Base-by-base conservation (phyloP, 768 basidiomycete genomes). In the Lactifluus volemus region DNA sequence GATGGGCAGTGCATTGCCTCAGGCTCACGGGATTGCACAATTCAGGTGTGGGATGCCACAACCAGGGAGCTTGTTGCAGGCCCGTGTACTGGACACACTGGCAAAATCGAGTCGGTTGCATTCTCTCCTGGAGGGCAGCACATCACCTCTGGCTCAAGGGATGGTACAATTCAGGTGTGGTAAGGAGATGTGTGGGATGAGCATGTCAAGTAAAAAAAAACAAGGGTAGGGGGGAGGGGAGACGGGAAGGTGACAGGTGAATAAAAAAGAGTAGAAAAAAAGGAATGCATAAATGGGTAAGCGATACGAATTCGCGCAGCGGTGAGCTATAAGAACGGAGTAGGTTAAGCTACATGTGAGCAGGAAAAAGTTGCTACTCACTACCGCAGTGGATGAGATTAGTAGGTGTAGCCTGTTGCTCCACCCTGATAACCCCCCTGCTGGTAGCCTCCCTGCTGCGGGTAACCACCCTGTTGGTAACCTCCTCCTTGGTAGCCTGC, bases 101-200 rank as follows among this genome's bases (percentile, higher is more conserved):
- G n/a, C n/a, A n/a, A n/a, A n/a, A n/a, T n/a, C n/a, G n/a, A n/a
- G n/a, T n/a, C n/a, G n/a, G n/a, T n/a, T n/a, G n/a, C n/a, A n/a
- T n/a, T n/a, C n/a, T n/a, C n/a, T n/a, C n/a, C n/a, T n/a, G n/a
- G n/a, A n/a, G n/a, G n/a, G n/a, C n/a, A n/a, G n/a, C n/a, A n/a
- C n/a, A n/a, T n/a, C n/a, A n/a, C n/a, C n/a, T n/a, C n/a, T n/a
- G n/a, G n/a, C n/a, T n/a, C n/a, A n/a, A n/a, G n/a, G n/a, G n/a
- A n/a, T n/a, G n/a, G n/a, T n/a, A n/a, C n/a, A n/a, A n/a, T n/a
- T n/a, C n/a, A n/a, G n/a, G n/a, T n/a, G n/a, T 65, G 68, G 64
- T 69, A 73, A 73, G 67, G 74, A 73, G 68, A 58, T 44, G 56
- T 63, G 54, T 67, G 71, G 45, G 72, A 73, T 73, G 74, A 71